phyloP scores from a whole-genome alignment of 2,329 filamentous ascomycete species.

The Exophiala calicioides region DNA sequence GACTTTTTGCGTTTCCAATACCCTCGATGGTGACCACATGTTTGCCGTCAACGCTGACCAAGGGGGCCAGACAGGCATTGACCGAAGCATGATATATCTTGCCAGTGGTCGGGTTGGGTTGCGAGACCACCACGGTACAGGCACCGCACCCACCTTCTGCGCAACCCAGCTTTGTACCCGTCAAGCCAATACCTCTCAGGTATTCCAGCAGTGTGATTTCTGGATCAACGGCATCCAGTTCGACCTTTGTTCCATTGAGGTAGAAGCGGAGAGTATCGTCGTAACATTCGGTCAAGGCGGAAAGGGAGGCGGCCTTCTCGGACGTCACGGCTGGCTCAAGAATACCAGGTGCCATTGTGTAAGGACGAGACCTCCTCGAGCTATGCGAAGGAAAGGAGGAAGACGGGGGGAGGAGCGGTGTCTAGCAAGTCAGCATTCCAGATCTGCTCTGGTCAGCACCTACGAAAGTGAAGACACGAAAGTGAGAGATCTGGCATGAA shows the following conservation, averaged over 20 bases:
- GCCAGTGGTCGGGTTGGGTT: constrained; percentile 88
- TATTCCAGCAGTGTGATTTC: constrained; percentile 93
- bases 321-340: constrained; percentile 49
- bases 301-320: constrained; percentile 51
- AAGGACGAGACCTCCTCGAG: not conserved
- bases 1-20: constrained; percentile 82
- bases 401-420: not conserved
- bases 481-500: constrained; percentile 5
- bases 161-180: constrained; percentile 94
- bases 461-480: not conserved
- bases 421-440: constrained; percentile 22
- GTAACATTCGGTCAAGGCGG: constrained; percentile 70
- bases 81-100: constrained; percentile 95
- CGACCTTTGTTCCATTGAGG: constrained; percentile 88
- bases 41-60: constrained; percentile 93
- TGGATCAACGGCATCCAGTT: constrained; percentile 82
- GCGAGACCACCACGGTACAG: constrained; percentile 89
- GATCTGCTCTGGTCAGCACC: not conserved
- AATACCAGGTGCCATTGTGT: constrained; percentile 60
- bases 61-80: constrained; percentile 90
- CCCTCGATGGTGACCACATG: constrained; percentile 98
- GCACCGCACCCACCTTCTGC: constrained; percentile 96
- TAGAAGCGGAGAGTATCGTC: constrained; percentile 91
- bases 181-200: constrained; percentile 85
- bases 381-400: not conserved